phyloP scores from a whole-genome alignment of 2,329 filamentous ascomycete genomes.

The Alternaria longipes region DNA sequence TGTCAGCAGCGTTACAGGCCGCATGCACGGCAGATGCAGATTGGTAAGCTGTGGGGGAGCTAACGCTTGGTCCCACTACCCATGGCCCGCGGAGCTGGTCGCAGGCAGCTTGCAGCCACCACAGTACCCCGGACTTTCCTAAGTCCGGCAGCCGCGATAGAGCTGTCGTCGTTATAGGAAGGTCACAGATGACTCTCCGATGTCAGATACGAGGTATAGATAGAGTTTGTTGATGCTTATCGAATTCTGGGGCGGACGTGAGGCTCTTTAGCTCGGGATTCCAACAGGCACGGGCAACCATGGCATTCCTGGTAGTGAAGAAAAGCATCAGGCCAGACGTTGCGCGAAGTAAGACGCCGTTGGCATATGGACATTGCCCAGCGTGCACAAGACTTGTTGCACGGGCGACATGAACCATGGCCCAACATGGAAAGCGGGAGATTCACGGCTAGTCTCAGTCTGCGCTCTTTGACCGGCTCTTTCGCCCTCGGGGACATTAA shows the following conservation, averaged over 20 bases:
- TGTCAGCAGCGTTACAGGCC: conserved; percentile 8
- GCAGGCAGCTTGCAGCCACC: neutral
- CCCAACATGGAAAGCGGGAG: neutral
- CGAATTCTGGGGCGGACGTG: neutral
- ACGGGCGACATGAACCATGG: neutral
- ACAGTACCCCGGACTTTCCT: neutral
- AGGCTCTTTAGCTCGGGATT: neutral
- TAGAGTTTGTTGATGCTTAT: neutral
- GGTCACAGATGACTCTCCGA: neutral
- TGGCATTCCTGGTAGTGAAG: conserved; percentile 1
- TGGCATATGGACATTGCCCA: neutral
- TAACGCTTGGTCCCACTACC: conserved; percentile 5
- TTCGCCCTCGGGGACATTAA: neutral
- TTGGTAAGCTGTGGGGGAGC: conserved; percentile 14
- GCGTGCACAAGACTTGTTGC: neutral
- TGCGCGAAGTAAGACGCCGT: neutral
- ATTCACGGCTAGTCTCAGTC: neutral
- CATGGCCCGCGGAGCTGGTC: neutral
- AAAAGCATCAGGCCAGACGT: conserved; percentile 3
- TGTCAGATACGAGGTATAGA: neutral
- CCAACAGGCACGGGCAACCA: neutral
- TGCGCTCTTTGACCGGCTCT: neutral
- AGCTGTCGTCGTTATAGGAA: conserved; percentile 1
- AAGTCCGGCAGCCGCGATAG: neutral
- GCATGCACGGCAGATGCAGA: conserved; percentile 1